phyloP scores from a whole-genome alignment of 208 protist genomes.

The Crithidia acanthocephali region DNA sequence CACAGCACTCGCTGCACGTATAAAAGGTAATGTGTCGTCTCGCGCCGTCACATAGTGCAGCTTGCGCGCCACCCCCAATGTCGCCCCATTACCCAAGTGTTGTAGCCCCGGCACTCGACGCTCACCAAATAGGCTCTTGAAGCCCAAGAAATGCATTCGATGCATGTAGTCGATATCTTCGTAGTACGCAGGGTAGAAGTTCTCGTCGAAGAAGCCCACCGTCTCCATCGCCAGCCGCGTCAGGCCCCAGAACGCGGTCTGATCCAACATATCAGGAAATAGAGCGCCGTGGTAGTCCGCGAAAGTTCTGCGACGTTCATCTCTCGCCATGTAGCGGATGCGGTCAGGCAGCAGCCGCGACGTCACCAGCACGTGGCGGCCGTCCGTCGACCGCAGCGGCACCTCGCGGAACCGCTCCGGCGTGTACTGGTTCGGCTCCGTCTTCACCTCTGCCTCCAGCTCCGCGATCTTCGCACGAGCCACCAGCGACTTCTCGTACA shows the following conservation, averaged over 20 bases:
- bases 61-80: slow-evolving; percentile 10
- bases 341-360: slow-evolving; percentile 48
- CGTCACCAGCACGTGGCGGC: slow-evolving; percentile 27
- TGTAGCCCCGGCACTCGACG: slow-evolving; percentile 9
- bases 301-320: slow-evolving; percentile 1
- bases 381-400: slow-evolving; percentile 28
- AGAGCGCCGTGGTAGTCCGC: slow-evolving; percentile 10
- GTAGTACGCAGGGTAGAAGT: slow-evolving; percentile 41
- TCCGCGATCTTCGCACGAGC: slow-evolving; percentile 12
- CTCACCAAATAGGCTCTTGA: slow-evolving; percentile 22
- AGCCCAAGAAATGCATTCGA: slow-evolving; percentile 26
- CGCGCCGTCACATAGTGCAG: background rate
- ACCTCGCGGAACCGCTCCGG: slow-evolving; percentile 21
- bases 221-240: slow-evolving; percentile 37
- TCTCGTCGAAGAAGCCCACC: slow-evolving; percentile 48
- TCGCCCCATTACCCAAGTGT: background rate
- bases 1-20: background rate
- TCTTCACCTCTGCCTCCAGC: slow-evolving; percentile 32
- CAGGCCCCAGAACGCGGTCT: slow-evolving; percentile 20
- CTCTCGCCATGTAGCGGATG: slow-evolving; percentile 34
- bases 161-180: slow-evolving; percentile 39
- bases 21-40: background rate
- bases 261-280: slow-evolving; percentile 13
- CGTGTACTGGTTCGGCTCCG: slow-evolving; percentile 21
- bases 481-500: slow-evolving; percentile 16